These are phyloP conservation scores for Blastocystis hominis DNA, from an alignment of 352 stramenopile genomes.

Conservation along the genomic window DNA sequence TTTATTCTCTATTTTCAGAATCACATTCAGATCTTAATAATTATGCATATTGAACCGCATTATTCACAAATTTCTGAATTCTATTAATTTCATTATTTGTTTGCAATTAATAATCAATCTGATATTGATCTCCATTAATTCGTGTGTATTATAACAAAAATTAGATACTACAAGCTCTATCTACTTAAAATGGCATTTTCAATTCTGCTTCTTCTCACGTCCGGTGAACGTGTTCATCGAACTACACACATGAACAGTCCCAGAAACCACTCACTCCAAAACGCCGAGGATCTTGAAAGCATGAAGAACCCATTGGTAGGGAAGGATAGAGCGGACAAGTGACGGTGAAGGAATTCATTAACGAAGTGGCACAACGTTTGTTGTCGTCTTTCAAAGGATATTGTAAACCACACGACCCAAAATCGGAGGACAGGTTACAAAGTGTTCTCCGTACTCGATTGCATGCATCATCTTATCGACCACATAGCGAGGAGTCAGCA, in stretches of 20 bases:
- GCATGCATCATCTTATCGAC: slow-evolving; percentile 21
- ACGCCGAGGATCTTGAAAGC: slow-evolving; percentile 2
- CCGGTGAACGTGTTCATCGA: slow-evolving; percentile 26
- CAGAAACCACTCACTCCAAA: neutral
- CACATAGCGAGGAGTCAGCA: neutral
- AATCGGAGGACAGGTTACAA: neutral
- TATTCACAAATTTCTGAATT: neutral
- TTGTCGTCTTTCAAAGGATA: neutral
- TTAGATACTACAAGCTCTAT: neutral
- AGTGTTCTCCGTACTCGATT: neutral
- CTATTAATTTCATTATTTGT: neutral
- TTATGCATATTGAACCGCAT: neutral
- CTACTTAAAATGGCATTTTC: neutral
- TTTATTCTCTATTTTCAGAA: too few species aligned
- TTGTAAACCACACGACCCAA: neutral
- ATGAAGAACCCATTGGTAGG: neutral
- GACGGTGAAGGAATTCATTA: neutral
- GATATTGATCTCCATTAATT: neutral
- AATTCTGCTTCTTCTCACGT: slow-evolving; percentile 1
- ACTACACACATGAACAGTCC: neutral
- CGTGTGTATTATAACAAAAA: neutral
- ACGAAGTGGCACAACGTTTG: too few species aligned
- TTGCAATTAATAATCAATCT: neutral
- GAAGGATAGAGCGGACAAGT: neutral
- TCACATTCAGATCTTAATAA: too few species aligned